Percentiles rank a stretch among this genome's conserved stretches.
phyloP scores from a whole-genome alignment of 1,139 yeast species.

The Meyerozyma carpophila region DNA sequence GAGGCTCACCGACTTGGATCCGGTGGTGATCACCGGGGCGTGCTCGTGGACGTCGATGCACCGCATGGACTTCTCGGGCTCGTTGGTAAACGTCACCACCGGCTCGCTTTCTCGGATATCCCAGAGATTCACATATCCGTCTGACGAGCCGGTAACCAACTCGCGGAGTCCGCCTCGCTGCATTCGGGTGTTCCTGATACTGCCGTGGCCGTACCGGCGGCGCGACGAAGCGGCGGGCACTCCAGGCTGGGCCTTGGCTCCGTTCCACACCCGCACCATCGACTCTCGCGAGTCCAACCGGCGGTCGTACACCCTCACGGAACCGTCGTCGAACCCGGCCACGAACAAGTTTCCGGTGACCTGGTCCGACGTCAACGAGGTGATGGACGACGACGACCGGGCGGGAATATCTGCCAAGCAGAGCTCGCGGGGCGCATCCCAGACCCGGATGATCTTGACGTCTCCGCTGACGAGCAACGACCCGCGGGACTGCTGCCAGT shows the following conservation, averaged over 20 bases:
- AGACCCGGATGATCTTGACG: constrained; percentile 80
- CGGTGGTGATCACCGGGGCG: constrained; percentile 89
- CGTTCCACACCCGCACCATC: constrained; percentile 75
- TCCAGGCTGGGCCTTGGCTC: constrained; percentile 19
- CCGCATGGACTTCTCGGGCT: constrained; percentile 62
- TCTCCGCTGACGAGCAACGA: constrained; percentile 91
- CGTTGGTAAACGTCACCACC: constrained; percentile 53
- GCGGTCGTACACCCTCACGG: constrained; percentile 84
- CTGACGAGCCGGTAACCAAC: constrained; percentile 75
- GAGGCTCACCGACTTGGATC: constrained; percentile 72
- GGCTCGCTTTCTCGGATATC: constrained; percentile 77
- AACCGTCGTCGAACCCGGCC: constrained; percentile 94
- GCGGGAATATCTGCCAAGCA: constrained; percentile 88
- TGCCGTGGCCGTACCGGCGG: constrained; percentile 36
- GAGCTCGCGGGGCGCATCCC: constrained; percentile 96
- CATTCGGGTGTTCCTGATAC: constrained; percentile 83
- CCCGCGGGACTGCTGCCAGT: constrained; percentile 97
- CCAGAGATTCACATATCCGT: constrained; percentile 86
- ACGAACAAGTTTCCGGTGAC: constrained; percentile 89
- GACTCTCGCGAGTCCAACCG: constrained; percentile 81
- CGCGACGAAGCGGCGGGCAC: neutral
- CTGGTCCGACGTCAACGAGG: constrained; percentile 89
- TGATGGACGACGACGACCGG: constrained; percentile 82
- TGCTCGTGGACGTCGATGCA: constrained; percentile 87
- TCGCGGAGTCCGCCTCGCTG: constrained; percentile 96